Conservation (phyloP, 495 filamentous ascomycete species). For the Trichoderma orchidacearum region DNA sequence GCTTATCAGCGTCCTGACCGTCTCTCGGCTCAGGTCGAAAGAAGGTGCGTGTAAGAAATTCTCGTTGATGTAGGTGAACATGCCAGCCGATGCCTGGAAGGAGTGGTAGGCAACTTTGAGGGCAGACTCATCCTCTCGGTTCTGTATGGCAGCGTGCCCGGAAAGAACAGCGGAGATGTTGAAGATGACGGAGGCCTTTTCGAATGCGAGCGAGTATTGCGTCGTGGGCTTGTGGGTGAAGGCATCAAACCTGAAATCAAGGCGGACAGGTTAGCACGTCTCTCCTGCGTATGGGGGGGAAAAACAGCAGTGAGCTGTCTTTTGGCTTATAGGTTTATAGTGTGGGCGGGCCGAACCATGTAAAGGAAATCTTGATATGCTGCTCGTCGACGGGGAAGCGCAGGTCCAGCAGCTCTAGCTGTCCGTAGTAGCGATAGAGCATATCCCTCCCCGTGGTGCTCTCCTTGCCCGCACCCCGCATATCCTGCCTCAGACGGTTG, state of each 20-base stretch:
- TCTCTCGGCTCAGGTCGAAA: slow-evolving; percentile 85
- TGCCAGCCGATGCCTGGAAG: slow-evolving; percentile 93
- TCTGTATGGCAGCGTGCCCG: slow-evolving; percentile 88
- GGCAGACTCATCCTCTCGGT: slow-evolving; percentile 78
- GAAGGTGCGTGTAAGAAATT: slow-evolving; percentile 97
- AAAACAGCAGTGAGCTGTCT: too few relatives aligned
- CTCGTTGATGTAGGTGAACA: slow-evolving; percentile 99
- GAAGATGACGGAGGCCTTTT: slow-evolving; percentile 99
- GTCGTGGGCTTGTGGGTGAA: slow-evolving; percentile 94
- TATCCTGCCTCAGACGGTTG: slow-evolving; percentile 95
- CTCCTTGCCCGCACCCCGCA: slow-evolving; percentile 95
- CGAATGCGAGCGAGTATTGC: slow-evolving; percentile 92
- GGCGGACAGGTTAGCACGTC: background rate
- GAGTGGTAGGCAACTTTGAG: slow-evolving; percentile 96
- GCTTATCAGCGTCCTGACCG: slow-evolving; percentile 84
- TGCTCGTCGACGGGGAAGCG: slow-evolving; percentile 96
- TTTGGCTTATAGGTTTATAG: too few relatives aligned
- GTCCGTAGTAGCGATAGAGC: slow-evolving; percentile 93
- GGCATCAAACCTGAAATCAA: slow-evolving; percentile 69
- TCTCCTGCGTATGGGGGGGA: too few relatives aligned
- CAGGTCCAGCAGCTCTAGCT: slow-evolving; percentile 86
- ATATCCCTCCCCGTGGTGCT: slow-evolving; percentile 88
- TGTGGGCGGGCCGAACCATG: slow-evolving; percentile 74
- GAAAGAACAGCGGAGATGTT: slow-evolving; percentile 97
- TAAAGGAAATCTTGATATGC: slow-evolving; percentile 97